Evolutionary conservation across 163 green algal genomes (phyloP).

Genomic region (Trebouxia gelatinosa): DNA sequence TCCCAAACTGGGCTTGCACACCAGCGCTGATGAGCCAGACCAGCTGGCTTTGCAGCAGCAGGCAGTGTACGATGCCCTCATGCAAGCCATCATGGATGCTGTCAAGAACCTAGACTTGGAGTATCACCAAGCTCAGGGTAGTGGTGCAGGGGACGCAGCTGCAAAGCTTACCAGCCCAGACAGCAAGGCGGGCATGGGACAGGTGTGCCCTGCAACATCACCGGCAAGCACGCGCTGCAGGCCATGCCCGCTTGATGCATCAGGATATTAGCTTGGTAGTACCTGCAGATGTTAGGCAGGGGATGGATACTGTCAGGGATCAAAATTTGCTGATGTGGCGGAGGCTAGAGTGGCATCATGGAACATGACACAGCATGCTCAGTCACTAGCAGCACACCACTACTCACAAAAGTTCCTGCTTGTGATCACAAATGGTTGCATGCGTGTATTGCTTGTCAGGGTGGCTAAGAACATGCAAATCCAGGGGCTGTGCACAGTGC

Average conservation of each 20-base stretch:
- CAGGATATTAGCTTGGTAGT: too few relatives aligned
- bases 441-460: neutral
- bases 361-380: too few relatives aligned
- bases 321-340: neutral
- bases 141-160: neutral
- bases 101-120: conserved; percentile 23
- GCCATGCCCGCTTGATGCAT: too few relatives aligned
- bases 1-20: neutral
- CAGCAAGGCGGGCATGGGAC: neutral
- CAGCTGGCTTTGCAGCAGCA: neutral
- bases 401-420: too few relatives aligned
- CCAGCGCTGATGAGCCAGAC: too few relatives aligned
- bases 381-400: too few relatives aligned
- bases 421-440: neutral
- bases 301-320: too few relatives aligned
- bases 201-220: neutral
- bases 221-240: too few relatives aligned
- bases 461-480: neutral
- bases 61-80: conserved; percentile 26
- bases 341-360: neutral
- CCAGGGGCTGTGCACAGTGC: neutral
- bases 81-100: conserved; percentile 4
- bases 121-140: neutral
- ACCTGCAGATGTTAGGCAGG: too few relatives aligned
- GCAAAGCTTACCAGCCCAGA: neutral